phyloP scores from a whole-genome alignment of 805 yeast genomes.

The Sungouiella blattae region DNA sequence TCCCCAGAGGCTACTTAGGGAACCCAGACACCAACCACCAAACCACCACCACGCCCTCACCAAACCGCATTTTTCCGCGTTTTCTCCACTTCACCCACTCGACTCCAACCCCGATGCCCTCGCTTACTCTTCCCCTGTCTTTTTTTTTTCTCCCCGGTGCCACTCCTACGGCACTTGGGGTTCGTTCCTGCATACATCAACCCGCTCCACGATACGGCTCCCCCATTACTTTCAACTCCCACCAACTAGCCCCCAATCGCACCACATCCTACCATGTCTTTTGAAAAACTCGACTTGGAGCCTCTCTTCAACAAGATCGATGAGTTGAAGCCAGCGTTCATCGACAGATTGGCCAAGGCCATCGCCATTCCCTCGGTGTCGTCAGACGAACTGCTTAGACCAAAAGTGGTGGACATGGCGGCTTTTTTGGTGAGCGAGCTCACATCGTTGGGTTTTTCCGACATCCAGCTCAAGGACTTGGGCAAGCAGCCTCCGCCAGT shows the following conservation, averaged over 20 bases:
- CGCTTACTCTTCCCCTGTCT: neutral
- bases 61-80: too few species aligned
- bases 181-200: neutral
- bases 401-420: slow-evolving; percentile 87
- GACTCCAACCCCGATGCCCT: too few species aligned
- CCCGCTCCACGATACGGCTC: neutral
- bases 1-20: too few species aligned
- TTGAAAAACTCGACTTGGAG: slow-evolving; percentile 39
- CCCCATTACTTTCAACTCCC: too few species aligned
- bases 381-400: slow-evolving; percentile 83
- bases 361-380: slow-evolving; percentile 95
- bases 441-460: slow-evolving; percentile 69
- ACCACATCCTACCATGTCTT: slow-evolving; percentile 23
- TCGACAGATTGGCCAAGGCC: slow-evolving; percentile 72
- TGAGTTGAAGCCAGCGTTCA: slow-evolving; percentile 70
- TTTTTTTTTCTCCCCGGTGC: neutral
- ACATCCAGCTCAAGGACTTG: slow-evolving; percentile 74
- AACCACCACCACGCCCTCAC: too few species aligned
- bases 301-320: slow-evolving; percentile 62
- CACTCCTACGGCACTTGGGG: neutral
- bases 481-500: slow-evolving; percentile 94
- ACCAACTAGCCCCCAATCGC: too few species aligned
- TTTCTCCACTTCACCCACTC: too few species aligned
- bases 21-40: too few species aligned
- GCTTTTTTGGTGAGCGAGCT: slow-evolving; percentile 73